Evolutionary conservation across 2,329 filamentous ascomycete species (phyloP).

Genomic region (Fonsecaea pedrosoi): DNA sequence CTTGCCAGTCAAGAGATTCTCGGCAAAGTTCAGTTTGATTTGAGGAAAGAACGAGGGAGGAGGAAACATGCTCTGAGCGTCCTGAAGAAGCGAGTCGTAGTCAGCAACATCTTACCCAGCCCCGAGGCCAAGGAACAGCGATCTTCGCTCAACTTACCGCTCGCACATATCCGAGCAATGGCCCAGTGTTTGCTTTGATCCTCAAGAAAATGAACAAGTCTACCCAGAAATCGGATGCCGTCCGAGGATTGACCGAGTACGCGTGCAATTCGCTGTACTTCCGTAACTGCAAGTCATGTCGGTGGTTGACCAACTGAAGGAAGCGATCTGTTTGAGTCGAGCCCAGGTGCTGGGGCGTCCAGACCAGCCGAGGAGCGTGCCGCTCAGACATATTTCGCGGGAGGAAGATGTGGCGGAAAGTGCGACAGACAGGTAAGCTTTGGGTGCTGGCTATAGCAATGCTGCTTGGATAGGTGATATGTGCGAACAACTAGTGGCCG

Average conservation of each 20-base stretch:
- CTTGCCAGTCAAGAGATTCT: slow-evolving; percentile 46
- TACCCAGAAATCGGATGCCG: slow-evolving; percentile 15
- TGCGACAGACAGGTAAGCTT: neutral
- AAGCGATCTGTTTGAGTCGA: slow-evolving; percentile 13
- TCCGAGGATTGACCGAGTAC: slow-evolving; percentile 6
- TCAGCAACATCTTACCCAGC: neutral
- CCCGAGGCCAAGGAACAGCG: neutral
- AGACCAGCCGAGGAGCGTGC: slow-evolving; percentile 3
- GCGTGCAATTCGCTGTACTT: slow-evolving; percentile 14
- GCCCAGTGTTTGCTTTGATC: slow-evolving; percentile 6
- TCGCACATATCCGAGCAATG: slow-evolving; percentile 4
- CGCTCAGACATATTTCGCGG: neutral
- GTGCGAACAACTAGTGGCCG: neutral
- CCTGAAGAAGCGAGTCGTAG: neutral
- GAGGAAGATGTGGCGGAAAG: neutral
- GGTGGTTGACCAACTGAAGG: neutral
- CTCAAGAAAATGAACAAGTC: slow-evolving; percentile 10
- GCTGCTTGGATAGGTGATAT: slow-evolving; percentile 6
- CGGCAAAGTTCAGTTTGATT: slow-evolving; percentile 56
- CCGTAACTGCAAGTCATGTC: neutral
- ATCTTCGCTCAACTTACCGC: neutral
- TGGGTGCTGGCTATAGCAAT: neutral
- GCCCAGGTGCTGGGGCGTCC: neutral
- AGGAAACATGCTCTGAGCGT: slow-evolving; percentile 6
- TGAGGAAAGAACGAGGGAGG: slow-evolving; percentile 65